Base-by-base conservation (phyloP, 2,329 filamentous ascomycete genomes). In the Talaromyces sp. region DNA sequence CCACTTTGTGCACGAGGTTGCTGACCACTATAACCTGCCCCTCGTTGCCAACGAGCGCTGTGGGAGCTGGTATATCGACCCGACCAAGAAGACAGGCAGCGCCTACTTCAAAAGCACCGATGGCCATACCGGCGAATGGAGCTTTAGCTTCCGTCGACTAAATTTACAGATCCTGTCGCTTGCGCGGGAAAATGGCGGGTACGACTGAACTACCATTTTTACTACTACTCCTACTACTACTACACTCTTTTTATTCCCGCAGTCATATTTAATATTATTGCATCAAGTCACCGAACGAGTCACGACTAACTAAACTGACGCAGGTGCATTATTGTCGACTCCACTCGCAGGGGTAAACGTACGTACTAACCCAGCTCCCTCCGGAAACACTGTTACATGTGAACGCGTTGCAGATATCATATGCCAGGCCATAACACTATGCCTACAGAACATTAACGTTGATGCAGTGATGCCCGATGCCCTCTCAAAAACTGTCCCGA, bases 61-160 rank as follows among this genome's bases (percentile, higher is more conserved):
- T 74, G 95, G 95, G 0, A 94, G 91, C 76, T 99, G 95, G 95
- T 98, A 98, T 74, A 89, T 98, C 30, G 76, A 79, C 2, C 88
- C 88, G 0, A 75, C 75, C 7, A 70, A 70, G 30, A 95, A 94
- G 75, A 77, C 73, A 1, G 90, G 85, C 34, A 92, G 90, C 66
- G 91, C 89, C 34, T 99, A 98, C 77, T 99, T 98, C 78, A 99
- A 99, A 82, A 96, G 91, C 76, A 99, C 95, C 1, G 95, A 99
- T 77, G 95, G 95, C 0, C 95, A 99, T 74, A 87, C 88, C 58
- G 88, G 91, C 8, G 88, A 96, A 70, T 99, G 95, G 95, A 85
- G 88, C 64, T 96, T 98, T 72, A 96, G 91, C 76, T 84, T 89
- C 27, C 81, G 95, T 65, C 83, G 95, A 66, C 77, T 98, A 70